phyloP scores from a whole-genome alignment of 2,329 filamentous ascomycete genomes.

The Dendryphion nanum region DNA sequence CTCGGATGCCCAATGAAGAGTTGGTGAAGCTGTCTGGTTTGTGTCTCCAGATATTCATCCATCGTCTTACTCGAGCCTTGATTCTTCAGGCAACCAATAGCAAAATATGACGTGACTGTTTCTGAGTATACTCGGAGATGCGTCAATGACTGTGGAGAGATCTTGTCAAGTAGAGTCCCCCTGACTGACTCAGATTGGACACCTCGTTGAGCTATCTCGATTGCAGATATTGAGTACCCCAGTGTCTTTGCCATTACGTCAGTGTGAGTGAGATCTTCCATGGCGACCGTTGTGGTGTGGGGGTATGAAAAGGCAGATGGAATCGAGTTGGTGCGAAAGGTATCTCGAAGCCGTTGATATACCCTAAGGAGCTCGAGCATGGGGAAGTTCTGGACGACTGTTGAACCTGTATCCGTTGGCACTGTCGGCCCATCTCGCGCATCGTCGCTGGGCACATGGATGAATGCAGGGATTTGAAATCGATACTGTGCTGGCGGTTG shows the following conservation, averaged over 20 bases:
- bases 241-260: slow-evolving; percentile 66
- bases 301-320: slow-evolving; percentile 46
- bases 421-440: slow-evolving; percentile 19
- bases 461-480: slow-evolving; percentile 32
- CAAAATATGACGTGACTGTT: slow-evolving; percentile 81
- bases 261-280: slow-evolving; percentile 51
- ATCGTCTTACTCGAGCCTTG: slow-evolving; percentile 61
- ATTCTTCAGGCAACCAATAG: slow-evolving; percentile 68
- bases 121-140: slow-evolving; percentile 87
- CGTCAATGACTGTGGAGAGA: slow-evolving; percentile 79
- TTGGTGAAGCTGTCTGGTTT: slow-evolving; percentile 71
- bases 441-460: slow-evolving; percentile 24
- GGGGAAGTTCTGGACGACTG: slow-evolving; percentile 18
- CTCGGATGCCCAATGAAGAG: slow-evolving; percentile 63
- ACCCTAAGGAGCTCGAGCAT: slow-evolving; percentile 52
- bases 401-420: slow-evolving; percentile 20
- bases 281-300: slow-evolving; percentile 35
- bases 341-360: slow-evolving; percentile 57
- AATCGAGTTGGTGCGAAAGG: slow-evolving; percentile 52
- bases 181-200: slow-evolving; percentile 67
- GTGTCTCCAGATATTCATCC: slow-evolving; percentile 65
- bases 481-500: slow-evolving; percentile 15
- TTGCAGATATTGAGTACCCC: slow-evolving; percentile 80
- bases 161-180: slow-evolving; percentile 75
- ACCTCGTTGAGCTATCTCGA: slow-evolving; percentile 90